These are phyloP conservation scores for Gleditsia sinensis DNA, from an alignment of 306 rosid species.

Conservation along the genomic window DNA sequence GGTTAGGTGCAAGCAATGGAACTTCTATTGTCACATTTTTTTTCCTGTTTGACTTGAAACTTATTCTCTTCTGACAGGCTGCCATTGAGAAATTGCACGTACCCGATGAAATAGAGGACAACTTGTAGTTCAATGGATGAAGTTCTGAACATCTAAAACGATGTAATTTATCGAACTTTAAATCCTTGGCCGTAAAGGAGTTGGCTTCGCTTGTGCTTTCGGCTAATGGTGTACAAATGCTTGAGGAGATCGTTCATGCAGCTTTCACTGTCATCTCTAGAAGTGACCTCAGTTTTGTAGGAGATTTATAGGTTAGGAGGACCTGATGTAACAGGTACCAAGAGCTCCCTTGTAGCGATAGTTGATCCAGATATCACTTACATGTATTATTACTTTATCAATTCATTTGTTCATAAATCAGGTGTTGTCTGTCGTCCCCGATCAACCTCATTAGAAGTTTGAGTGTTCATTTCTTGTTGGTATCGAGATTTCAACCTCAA, in stretches of 20 bases:
- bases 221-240: slow-evolving; percentile 36
- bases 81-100: slow-evolving; percentile 96
- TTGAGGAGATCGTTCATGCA: slow-evolving; percentile 28
- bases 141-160: slow-evolving; percentile 29
- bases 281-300: slow-evolving; percentile 45
- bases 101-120: slow-evolving; percentile 91
- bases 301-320: slow-evolving; percentile 37
- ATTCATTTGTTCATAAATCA: slow-evolving; percentile 41
- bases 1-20: slow-evolving; percentile 17
- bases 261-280: slow-evolving; percentile 28
- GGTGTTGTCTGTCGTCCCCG: background rate
- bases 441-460: background rate
- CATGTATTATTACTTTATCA: slow-evolving; percentile 43
- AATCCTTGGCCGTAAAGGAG: slow-evolving; percentile 39
- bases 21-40: background rate
- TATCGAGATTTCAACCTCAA: background rate
- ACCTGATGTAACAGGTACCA: slow-evolving; percentile 34
- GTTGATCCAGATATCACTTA: slow-evolving; percentile 32
- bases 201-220: slow-evolving; percentile 70
- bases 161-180: slow-evolving; percentile 39
- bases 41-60: background rate
- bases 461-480: background rate
- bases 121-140: slow-evolving; percentile 49
- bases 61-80: slow-evolving; percentile 60
- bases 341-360: slow-evolving; percentile 37